These are phyloP conservation scores for Vaccinium corymbosum DNA, from an alignment of 148 eudicot species.

Conservation along the genomic window DNA sequence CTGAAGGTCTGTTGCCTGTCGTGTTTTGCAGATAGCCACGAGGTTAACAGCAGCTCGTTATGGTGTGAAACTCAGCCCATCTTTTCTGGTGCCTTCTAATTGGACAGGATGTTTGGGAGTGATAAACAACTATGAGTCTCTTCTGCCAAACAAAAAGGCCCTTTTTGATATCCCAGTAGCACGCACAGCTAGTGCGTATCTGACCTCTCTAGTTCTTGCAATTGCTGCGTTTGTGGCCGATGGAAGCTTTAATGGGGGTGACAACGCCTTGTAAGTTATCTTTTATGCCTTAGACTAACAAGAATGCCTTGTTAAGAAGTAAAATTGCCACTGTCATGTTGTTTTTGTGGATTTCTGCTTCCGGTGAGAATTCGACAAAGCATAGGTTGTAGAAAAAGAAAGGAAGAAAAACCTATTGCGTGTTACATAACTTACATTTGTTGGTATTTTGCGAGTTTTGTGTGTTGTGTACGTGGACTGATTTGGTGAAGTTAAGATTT, in stretches of 20 bases:
- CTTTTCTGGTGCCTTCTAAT: constrained; percentile 88
- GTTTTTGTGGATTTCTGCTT: background rate
- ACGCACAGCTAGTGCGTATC: constrained; percentile 93
- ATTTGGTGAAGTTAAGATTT: background rate
- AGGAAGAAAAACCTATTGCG: background rate
- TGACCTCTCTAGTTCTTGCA: constrained; percentile 77
- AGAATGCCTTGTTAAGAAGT: background rate
- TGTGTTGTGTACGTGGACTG: background rate
- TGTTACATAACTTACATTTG: background rate
- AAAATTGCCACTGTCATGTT: background rate
- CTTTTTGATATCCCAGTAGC: constrained; percentile 94
- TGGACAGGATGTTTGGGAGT: constrained; percentile 99
- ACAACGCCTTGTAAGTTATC: constrained; percentile 85
- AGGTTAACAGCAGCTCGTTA: constrained; percentile 74
- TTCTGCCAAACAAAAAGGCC: constrained; percentile 90
- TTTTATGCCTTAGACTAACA: background rate
- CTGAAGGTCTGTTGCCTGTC: background rate
- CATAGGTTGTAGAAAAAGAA: background rate
- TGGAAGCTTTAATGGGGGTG: constrained; percentile 98
- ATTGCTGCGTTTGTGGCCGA: constrained; percentile 81
- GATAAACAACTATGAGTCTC: constrained; percentile 90
- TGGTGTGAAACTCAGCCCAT: constrained; percentile 90
- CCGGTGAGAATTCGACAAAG: background rate
- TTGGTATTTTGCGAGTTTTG: background rate
- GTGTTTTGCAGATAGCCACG: constrained; percentile 63